Evolutionary conservation across 2,329 filamentous ascomycete genomes (phyloP).

Genomic region (Claviceps capensis): DNA sequence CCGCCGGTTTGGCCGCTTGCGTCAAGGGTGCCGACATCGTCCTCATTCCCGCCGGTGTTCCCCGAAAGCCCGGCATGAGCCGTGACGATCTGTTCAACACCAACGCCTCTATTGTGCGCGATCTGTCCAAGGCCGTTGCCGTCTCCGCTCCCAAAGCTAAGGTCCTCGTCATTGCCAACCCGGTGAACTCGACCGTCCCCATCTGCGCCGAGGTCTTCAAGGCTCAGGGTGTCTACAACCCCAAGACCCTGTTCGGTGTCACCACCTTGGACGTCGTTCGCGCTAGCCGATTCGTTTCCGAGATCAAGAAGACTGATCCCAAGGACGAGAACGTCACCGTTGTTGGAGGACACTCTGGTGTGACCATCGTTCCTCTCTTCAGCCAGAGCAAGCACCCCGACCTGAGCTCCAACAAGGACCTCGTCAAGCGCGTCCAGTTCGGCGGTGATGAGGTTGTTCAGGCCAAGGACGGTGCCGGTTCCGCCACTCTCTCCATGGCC

Average conservation of each 20-base stretch:
- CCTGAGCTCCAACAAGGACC: slow-evolving; percentile 63
- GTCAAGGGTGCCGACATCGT: slow-evolving; percentile 87
- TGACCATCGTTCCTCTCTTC: slow-evolving; percentile 96
- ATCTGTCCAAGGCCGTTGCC: slow-evolving; percentile 89
- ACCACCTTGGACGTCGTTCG: slow-evolving; percentile 98
- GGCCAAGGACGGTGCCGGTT: slow-evolving; percentile 96
- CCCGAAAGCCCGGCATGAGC: slow-evolving; percentile 98
- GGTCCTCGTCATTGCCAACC: slow-evolving; percentile 96
- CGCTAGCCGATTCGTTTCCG: slow-evolving; percentile 91
- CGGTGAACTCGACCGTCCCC: slow-evolving; percentile 98
- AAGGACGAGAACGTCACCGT: slow-evolving; percentile 90
- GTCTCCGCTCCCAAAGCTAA: slow-evolving; percentile 83
- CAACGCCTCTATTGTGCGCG: slow-evolving; percentile 98
- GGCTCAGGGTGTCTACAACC: slow-evolving; percentile 90
- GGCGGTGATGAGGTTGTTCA: slow-evolving; percentile 98
- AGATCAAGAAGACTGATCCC: slow-evolving; percentile 85
- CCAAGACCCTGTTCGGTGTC: slow-evolving; percentile 97
- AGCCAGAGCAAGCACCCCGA: slow-evolving; percentile 81
- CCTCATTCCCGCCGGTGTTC: slow-evolving; percentile 95
- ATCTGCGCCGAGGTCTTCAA: slow-evolving; percentile 98
- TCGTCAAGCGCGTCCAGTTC: slow-evolving; percentile 94
- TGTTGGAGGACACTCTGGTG: slow-evolving; percentile 91
- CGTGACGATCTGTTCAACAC: slow-evolving; percentile 99
- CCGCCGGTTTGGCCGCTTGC: slow-evolving; percentile 60
- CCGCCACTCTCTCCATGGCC: slow-evolving; percentile 96